Conservation (phyloP, 257 asterid genomes). For the Vinca minor region DNA sequence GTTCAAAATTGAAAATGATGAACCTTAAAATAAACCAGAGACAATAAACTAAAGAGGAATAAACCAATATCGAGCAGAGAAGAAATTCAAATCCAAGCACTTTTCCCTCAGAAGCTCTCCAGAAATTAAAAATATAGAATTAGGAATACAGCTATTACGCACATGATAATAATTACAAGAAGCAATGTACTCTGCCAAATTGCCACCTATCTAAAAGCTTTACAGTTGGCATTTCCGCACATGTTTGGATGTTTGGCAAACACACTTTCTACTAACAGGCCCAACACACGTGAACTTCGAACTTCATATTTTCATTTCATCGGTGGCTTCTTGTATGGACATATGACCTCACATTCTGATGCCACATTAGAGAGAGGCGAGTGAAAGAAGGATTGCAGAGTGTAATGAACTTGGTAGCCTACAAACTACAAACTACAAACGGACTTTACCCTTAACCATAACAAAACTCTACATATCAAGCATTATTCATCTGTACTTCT, state of each 20-base stretch:
- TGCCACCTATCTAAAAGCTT: not conserved
- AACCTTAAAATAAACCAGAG: not conserved
- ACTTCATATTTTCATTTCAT: not conserved
- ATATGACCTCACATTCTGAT: not conserved
- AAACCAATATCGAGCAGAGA: not conserved
- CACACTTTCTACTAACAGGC: not conserved
- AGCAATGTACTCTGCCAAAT: not conserved
- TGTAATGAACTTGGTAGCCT: not conserved
- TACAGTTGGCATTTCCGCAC: not conserved
- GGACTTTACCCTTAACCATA: not conserved
- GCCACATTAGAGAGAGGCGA: not conserved
- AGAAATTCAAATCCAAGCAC: not conserved
- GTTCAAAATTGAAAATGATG: not conserved
- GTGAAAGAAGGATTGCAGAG: not conserved
- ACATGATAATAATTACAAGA: not conserved
- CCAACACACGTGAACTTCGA: not conserved
- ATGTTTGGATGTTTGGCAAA: not conserved
- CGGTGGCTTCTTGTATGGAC: not conserved
- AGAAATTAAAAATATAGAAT: conserved; percentile 1
- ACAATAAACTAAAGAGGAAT: not conserved
- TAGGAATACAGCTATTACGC: not conserved
- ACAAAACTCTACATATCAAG: too few species aligned
- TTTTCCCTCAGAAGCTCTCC: not conserved
- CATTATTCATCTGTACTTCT: not conserved
- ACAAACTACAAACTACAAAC: not conserved